Conservation (phyloP, 768 basidiomycete species). For the Lentinula detonsa region DNA sequence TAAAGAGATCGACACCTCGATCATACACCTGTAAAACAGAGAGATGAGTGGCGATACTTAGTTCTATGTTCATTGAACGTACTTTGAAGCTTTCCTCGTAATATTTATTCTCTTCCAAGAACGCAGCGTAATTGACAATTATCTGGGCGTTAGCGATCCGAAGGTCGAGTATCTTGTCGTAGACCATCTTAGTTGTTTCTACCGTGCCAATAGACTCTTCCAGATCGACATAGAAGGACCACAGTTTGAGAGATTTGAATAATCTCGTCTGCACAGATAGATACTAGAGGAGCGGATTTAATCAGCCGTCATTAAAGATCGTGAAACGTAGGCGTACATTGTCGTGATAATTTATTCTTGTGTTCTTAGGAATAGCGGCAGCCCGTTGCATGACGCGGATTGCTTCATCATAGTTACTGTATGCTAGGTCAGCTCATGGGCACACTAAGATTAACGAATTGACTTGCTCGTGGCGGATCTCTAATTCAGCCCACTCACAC, state of each 20-base stretch:
- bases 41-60: conserved; percentile 7
- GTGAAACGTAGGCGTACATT: conserved; percentile 49
- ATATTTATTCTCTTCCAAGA: conserved; percentile 96
- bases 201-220: conserved; percentile 96
- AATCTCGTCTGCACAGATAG: conserved; percentile 83
- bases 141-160: conserved; percentile 98
- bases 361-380: conserved; percentile 82
- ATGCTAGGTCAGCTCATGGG: conserved; percentile 10
- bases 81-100: conserved; percentile 99
- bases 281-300: conserved; percentile 35
- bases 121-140: conserved; percentile 94
- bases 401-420: conserved; percentile 93
- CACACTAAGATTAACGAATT: background rate
- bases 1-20: conserved; percentile 94
- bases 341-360: conserved; percentile 90
- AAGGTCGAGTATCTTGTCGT: conserved; percentile 94
- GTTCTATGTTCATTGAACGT: conserved; percentile 7
- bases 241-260: conserved; percentile 97
- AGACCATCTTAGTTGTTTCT: conserved; percentile 85
- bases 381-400: conserved; percentile 97
- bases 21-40: conserved; percentile 70
- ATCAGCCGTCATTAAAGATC: background rate
- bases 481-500: conserved; percentile 99
- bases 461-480: conserved; percentile 88
- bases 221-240: conserved; percentile 98